Evolutionary conservation across 495 filamentous ascomycete species (phyloP), one percentile per base, ranked within the genome.

Genomic region (Letharia lupina): DNA sequence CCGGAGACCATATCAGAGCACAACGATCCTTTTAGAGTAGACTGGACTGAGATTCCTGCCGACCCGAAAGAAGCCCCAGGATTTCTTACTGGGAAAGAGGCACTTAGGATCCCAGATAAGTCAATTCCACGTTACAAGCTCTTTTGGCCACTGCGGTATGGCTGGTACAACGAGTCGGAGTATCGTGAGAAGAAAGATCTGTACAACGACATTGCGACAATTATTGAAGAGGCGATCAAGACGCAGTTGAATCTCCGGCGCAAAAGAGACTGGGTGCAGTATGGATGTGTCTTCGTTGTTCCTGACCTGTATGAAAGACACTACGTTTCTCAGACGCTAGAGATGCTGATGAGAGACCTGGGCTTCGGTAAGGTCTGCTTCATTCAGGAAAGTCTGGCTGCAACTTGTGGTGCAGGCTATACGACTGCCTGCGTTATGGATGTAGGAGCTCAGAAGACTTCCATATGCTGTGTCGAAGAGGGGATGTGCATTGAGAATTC

Each of bases 381-480:
- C 70, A 92, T 97, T 59, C 94, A 98, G 71, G 94, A 98, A 77
- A 95, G 91, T 65, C 81, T 97, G 67, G 91, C 92, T 5, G 95
- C 93, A 23, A 92, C 91, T 0, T 98, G 95, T 73, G 94, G 94
- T n/a, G 95, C 93, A 16, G 94, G 95, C 3, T 96, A 91, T 70
- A 91, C 91, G 8, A 89, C 85, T 52, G 89, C 90, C 23, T 98
- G 95, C 72, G 91, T 98, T 64, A 93, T 98, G 8, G 94, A 98
- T 74, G 89, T 98, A 52, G 94, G 94, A 23, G 95, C 94, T 4
- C 92, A 98, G 77, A 98, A 98, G 80, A 98, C 94, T 5, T 96
- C 95, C 3, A 91, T 98, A 47, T 92, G 91, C 70, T 98, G 94
- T 71, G 95, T 98, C 39, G 94, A 98, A 72, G 94, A 98, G 73